phyloP scores from a whole-genome alignment of 345 rosid species.

The Tarenaya hassleriana region DNA sequence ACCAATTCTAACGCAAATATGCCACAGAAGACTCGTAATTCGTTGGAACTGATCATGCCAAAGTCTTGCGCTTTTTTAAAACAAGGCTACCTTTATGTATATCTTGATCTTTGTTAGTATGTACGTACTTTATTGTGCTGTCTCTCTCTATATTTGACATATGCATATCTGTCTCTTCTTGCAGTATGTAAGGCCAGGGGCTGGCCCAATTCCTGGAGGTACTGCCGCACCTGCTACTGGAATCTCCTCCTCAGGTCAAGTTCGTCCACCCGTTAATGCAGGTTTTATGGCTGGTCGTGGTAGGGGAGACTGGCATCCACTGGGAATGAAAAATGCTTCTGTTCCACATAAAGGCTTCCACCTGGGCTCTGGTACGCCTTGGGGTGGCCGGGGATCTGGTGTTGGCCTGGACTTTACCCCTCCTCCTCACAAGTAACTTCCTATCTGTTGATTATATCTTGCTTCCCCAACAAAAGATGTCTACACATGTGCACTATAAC shows the following conservation, averaged over 20 bases:
- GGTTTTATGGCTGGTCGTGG: slow-evolving; percentile 54
- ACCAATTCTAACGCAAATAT: too few relatives aligned
- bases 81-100: slow-evolving; percentile 16
- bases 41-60: too few relatives aligned
- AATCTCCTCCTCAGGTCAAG: slow-evolving; percentile 59
- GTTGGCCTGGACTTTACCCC: slow-evolving; percentile 87
- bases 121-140: slow-evolving; percentile 19
- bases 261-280: slow-evolving; percentile 46
- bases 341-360: slow-evolving; percentile 54
- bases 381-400: slow-evolving; percentile 52
- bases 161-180: slow-evolving; percentile 28
- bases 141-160: slow-evolving; percentile 19
- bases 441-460: slow-evolving; percentile 14
- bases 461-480: slow-evolving; percentile 2
- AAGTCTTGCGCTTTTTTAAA: too few relatives aligned
- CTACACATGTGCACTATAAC: neutral
- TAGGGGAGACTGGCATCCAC: slow-evolving; percentile 74
- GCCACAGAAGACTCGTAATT: too few relatives aligned
- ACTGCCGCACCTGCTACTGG: slow-evolving; percentile 39
- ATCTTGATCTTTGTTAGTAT: slow-evolving; percentile 10
- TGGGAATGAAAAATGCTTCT: slow-evolving; percentile 47
- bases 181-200: slow-evolving; percentile 99
- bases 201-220: slow-evolving; percentile 69
- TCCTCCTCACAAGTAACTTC: slow-evolving; percentile 93
- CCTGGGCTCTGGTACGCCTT: slow-evolving; percentile 7